Evolutionary conservation across 345 rosid genomes (phyloP), one percentile per base, ranked within the genome.

Genomic region (Draba incana): DNA sequence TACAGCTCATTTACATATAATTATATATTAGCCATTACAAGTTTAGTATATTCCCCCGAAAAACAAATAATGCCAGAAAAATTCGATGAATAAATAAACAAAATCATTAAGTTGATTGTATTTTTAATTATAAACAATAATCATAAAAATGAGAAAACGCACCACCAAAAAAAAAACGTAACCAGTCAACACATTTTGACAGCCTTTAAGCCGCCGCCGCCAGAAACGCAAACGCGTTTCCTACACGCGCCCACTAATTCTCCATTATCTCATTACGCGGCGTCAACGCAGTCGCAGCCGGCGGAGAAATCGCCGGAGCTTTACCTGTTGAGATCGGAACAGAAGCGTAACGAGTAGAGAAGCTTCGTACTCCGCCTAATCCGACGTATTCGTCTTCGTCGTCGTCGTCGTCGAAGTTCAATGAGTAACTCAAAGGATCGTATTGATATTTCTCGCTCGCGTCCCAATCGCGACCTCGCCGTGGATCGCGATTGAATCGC

Each of bases 351-450:
- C 97, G 79, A 24, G 86, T 71, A 3, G 97, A 90, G 81, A 87
- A 90, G 71, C 82, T 72, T 11, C 84, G 72, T n/a, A 66, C 75
- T 3, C 86, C 81, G 9, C 73, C 79, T 5, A 41, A 43, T 57
- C 28, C 62, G 69, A 59, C 81, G 64, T 73, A 82, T 35, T 76
- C 76, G n/a, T 81, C 70, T 5, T 67, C 80, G 5, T 48, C 70
- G 15, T 67, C 77, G 24, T 72, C 88, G 42, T 88, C 88, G 68
- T 91, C 98, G 80, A 94, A 92, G 63, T 94, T 94, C 69, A 91
- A 71, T 8, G 98, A 69, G 77, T 94, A 91, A 58, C 95, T 88
- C 78, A 91, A 51, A 11, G 99, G 86, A 77, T 91, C 98, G 81
- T 94, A 94, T 14, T 85, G 95, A 75, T 80, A 87, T 56, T 78